A percentile compares a stretch with the other conserved stretches of the same genome.
Evolutionary conservation across 2,329 filamentous ascomycete species (phyloP).

Genomic region (Hypoxylon sp.): DNA sequence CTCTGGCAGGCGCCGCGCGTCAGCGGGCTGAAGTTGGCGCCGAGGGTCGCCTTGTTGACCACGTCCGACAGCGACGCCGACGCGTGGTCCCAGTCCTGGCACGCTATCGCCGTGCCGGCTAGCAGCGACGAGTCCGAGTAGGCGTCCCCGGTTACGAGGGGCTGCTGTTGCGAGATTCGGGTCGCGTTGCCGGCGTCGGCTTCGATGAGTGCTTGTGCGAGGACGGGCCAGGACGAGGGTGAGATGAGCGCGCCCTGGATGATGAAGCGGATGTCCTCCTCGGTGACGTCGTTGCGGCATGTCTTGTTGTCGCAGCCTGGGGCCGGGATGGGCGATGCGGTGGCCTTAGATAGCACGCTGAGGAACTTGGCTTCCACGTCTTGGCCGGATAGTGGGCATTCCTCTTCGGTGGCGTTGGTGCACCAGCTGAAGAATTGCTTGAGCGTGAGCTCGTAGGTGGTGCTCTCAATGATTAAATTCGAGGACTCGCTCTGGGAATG

Average conservation of each 20-base stretch:
- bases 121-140: constrained; percentile 49
- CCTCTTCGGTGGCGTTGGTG: constrained; percentile 40
- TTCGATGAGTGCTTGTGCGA: constrained; percentile 46
- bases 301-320: constrained; percentile 53
- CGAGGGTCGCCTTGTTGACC: constrained; percentile 51
- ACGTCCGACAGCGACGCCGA: constrained; percentile 48
- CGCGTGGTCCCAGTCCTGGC: constrained; percentile 57
- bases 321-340: constrained; percentile 55
- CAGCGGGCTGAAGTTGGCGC: constrained; percentile 54
- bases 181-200: constrained; percentile 58
- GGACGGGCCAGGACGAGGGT: constrained; percentile 44
- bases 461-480: constrained; percentile 56
- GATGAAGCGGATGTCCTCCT: constrained; percentile 55
- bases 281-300: constrained; percentile 50
- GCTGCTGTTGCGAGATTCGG: constrained; percentile 51
- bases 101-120: constrained; percentile 55
- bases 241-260: constrained; percentile 53
- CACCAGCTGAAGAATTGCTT: constrained; percentile 59
- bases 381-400: constrained; percentile 53
- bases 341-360: constrained; percentile 52
- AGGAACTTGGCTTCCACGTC: constrained; percentile 49
- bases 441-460: constrained; percentile 56
- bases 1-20: constrained; percentile 55
- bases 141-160: constrained; percentile 46
- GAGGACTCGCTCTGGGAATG: constrained; percentile 56